A percentile compares a stretch with the other conserved stretches of the same genome.
Evolutionary conservation across 108 stramenopile species (phyloP).

Genomic region (Cyclostephanos invisitatus): DNA sequence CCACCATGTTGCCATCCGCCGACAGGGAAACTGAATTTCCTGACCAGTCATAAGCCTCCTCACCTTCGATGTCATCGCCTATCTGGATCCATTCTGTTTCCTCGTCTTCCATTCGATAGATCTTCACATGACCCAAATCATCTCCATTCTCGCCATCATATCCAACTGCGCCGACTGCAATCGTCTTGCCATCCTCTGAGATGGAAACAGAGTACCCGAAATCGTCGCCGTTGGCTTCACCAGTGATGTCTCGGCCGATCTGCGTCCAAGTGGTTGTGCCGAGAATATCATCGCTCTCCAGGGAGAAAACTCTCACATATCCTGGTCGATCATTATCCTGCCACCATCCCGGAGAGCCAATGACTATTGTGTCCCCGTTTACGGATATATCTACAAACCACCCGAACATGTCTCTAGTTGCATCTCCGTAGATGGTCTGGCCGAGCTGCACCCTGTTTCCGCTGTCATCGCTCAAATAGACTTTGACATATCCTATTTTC

Average conservation of each 20-base stretch:
- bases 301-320: neutral
- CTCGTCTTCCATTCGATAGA: neutral
- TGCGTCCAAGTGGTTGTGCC: conserved; percentile 5
- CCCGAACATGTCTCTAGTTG: neutral
- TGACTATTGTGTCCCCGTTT: conserved; percentile 9
- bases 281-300: neutral
- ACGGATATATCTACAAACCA: neutral
- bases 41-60: conserved; percentile 3
- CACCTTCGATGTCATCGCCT: conserved; percentile 6
- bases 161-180: neutral
- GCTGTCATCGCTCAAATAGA: conserved; percentile 2
- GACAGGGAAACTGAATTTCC: conserved; percentile 10
- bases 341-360: neutral
- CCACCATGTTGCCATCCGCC: conserved; percentile 16
- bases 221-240: neutral
- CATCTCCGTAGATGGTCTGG: neutral
- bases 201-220: conserved; percentile 20
- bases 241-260: conserved; percentile 20
- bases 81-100: neutral
- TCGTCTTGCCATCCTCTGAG: conserved; percentile 22
- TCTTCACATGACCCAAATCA: conserved; percentile 4
- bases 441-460: conserved; percentile 5
- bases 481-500: conserved; percentile 10
- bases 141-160: neutral
- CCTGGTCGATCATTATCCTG: neutral